Evolutionary conservation across 2,329 filamentous ascomycete genomes (phyloP).

Genomic region (Raffaelea albimanens): DNA sequence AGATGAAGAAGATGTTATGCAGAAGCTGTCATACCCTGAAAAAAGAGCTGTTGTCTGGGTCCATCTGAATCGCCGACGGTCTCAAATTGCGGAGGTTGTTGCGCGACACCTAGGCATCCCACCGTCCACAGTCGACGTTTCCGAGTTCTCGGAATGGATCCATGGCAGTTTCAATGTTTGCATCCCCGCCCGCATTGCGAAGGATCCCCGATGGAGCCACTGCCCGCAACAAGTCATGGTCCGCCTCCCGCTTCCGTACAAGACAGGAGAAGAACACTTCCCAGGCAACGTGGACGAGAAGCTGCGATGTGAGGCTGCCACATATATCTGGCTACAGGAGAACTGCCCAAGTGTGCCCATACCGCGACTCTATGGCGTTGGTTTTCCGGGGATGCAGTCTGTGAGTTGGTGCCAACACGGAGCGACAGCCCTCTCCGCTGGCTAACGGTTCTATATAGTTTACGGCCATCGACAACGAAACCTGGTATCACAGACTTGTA

Average conservation of each 20-base stretch:
- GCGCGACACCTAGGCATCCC: background rate
- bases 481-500: background rate
- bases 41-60: background rate
- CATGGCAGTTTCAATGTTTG: constrained; percentile 26
- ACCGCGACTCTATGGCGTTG: constrained; percentile 16
- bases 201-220: background rate
- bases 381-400: constrained; percentile 3
- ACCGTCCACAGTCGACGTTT: background rate
- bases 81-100: background rate
- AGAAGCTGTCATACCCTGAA: background rate
- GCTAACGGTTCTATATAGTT: background rate
- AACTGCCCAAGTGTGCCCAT: constrained; percentile 26
- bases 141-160: constrained; percentile 17
- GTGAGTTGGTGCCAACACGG: too few relatives aligned
- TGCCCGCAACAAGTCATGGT: background rate
- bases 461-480: background rate
- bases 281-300: constrained; percentile 30
- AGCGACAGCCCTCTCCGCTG: background rate
- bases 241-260: constrained; percentile 17
- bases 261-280: constrained; percentile 21
- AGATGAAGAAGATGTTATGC: too few relatives aligned
- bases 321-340: constrained; percentile 27
- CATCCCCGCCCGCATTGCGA: constrained; percentile 18
- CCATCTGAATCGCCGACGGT: background rate
- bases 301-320: constrained; percentile 25